phyloP scores from a whole-genome alignment of 2,329 filamentous ascomycete species.

The Fusarium fracticaudum region DNA sequence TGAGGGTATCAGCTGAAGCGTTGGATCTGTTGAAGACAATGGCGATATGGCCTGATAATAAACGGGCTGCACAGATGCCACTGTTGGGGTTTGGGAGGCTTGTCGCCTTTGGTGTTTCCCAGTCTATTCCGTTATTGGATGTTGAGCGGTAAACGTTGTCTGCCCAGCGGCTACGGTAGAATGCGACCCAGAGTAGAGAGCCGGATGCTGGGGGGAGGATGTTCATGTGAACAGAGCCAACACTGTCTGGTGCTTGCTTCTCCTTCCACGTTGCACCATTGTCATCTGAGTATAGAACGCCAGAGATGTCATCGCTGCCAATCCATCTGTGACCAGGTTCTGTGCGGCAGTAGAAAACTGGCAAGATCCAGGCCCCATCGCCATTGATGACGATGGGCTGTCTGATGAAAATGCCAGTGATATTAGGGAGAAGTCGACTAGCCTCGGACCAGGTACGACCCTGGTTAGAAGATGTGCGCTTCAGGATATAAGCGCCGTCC shows the following conservation, averaged over 20 bases:
- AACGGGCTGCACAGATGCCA: slow-evolving; percentile 51
- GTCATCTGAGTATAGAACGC: slow-evolving; percentile 50
- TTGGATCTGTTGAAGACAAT: slow-evolving; percentile 55
- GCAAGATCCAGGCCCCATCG: slow-evolving; percentile 53
- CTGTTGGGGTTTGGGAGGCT: slow-evolving; percentile 56
- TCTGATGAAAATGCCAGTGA: slow-evolving; percentile 52
- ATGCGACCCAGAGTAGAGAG: slow-evolving; percentile 45
- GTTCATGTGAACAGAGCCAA: slow-evolving; percentile 57
- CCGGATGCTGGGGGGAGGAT: slow-evolving; percentile 45
- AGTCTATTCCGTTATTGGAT: slow-evolving; percentile 51
- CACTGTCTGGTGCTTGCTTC: slow-evolving; percentile 48
- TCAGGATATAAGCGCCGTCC: slow-evolving; percentile 52
- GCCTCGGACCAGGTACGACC: slow-evolving; percentile 51
- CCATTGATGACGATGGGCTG: slow-evolving; percentile 52
- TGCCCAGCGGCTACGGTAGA: slow-evolving; percentile 57
- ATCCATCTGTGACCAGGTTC: slow-evolving; percentile 54
- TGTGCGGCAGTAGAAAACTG: slow-evolving; percentile 55
- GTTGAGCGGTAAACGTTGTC: slow-evolving; percentile 54
- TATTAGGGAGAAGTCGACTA: slow-evolving; percentile 45
- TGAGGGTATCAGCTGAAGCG: slow-evolving; percentile 44
- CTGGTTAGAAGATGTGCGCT: slow-evolving; percentile 48
- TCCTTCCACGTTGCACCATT: slow-evolving; percentile 53
- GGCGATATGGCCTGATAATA: slow-evolving; percentile 48
- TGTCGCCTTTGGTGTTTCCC: slow-evolving; percentile 49
- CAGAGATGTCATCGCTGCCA: slow-evolving; percentile 55